Percentiles rank a stretch among this genome's conserved stretches.
These are phyloP conservation scores for Phytopythium kandeliae DNA, from an alignment of 352 stramenopile species.

Conservation along the genomic window DNA sequence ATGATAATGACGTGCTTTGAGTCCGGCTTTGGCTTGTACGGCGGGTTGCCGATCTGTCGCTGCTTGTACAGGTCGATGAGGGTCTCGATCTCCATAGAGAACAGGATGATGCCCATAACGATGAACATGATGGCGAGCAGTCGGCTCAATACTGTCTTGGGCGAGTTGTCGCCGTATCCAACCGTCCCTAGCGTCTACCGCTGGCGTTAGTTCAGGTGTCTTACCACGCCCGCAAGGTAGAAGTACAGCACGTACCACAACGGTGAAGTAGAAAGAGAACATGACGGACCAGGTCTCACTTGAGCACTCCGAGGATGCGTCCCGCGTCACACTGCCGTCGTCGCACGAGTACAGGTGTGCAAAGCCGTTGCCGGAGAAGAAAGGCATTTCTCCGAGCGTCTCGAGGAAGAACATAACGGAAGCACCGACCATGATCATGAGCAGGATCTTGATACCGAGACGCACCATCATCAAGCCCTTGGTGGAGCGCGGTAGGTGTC, in stretches of 20 bases:
- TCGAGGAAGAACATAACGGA: slow-evolving; percentile 87
- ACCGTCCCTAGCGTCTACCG: slow-evolving; percentile 79
- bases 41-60: slow-evolving; percentile 72
- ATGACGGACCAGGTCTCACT: slow-evolving; percentile 82
- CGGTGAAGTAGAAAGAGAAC: slow-evolving; percentile 87
- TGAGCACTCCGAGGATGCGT: slow-evolving; percentile 35
- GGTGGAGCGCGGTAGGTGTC: slow-evolving; percentile 54
- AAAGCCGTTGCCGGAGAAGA: slow-evolving; percentile 75
- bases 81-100: slow-evolving; percentile 88
- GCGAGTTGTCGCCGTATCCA: slow-evolving; percentile 82
- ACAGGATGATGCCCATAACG: slow-evolving; percentile 81
- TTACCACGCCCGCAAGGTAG: background rate
- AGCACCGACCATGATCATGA: slow-evolving; percentile 78
- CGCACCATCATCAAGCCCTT: slow-evolving; percentile 82
- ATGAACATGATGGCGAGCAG: slow-evolving; percentile 88
- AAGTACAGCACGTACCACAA: slow-evolving; percentile 47
- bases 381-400: slow-evolving; percentile 78
- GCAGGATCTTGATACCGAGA: slow-evolving; percentile 70
- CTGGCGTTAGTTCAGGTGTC: no score
- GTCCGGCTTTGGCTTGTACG: slow-evolving; percentile 62
- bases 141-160: slow-evolving; percentile 76
- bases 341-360: slow-evolving; percentile 75
- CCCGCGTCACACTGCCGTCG: slow-evolving; percentile 47
- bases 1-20: slow-evolving; percentile 74
- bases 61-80: slow-evolving; percentile 83